Base-by-base conservation (phyloP, 2,329 filamentous ascomycete genomes). In the Clonostachys rhizophaga region DNA sequence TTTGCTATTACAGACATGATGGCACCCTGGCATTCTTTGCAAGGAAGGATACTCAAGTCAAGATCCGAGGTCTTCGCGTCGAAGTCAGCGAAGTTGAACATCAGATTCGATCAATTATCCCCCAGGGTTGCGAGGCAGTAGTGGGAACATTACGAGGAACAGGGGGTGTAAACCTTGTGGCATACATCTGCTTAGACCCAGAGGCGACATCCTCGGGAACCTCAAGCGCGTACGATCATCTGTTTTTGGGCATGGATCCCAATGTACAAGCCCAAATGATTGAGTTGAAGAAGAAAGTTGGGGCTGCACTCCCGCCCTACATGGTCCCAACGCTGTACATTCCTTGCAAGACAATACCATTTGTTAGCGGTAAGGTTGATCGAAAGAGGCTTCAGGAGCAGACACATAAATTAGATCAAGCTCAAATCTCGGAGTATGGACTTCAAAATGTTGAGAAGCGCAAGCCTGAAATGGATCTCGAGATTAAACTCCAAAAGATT, bases 401-500 rank as follows among this genome's bases (percentile, higher is more conserved):
- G 33, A 41, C 39, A 12, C n/a, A 45, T 12, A 39, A 33, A 14
- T 50, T 50, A 17, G 17, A 33, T 13, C 44, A 47, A 13, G 48
- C 48, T 18, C 47, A 52, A 17, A 39, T 54, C 4, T 49, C 49
- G 18, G 40, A 44, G 12, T 55, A 55, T 35, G 56, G 55, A 2
- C 54, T 58, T 7, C 59, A 63, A 42, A 47, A 60, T 24, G 56
- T 49, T 18, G 52, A 50, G 42, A 53, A 50, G 40, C 51, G 49
- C 14, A 36, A 34, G 6, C 49, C 51, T 3, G 44, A 48, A 36
- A 54, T 55, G 5, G 52, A 55, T 12, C 50, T 55, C 18, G 54
- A 60, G 34, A 53, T 58, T 33, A 52, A 56, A 11, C 45, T 72
- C 9, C 55, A 58, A 9, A 51, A 58, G 24, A 69, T 72, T 58